Evolutionary conservation across 768 basidiomycete species (phyloP), one percentile per base, ranked within the genome.

Genomic region (Symmetrospora coprosmae): DNA sequence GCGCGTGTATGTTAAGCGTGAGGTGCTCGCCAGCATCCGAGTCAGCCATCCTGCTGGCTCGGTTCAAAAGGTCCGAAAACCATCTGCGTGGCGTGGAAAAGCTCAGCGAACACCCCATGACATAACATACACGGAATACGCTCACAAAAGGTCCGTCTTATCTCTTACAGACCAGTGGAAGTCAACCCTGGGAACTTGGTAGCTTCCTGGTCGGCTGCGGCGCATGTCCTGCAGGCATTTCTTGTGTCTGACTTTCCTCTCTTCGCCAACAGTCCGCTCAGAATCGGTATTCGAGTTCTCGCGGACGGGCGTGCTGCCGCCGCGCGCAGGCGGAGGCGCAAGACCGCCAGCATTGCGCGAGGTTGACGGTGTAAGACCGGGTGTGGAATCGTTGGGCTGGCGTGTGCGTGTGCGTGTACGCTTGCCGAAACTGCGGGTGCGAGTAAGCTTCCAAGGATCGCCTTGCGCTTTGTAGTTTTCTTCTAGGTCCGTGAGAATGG

Each of bases 361-460:
- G n/a, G n/a, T n/a, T n/a, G n/a, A n/a, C n/a, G n/a, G n/a, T n/a
- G n/a, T n/a, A n/a, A n/a, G n/a, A n/a, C n/a, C n/a, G n/a, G n/a
- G n/a, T n/a, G n/a, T n/a, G n/a, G n/a, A n/a, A n/a, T n/a, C n/a
- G n/a, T n/a, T n/a, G n/a, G n/a, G n/a, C n/a, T n/a, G n/a, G n/a
- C n/a, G 51, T 38, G n/a, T 21, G 34, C 30, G 40, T 43, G 40
- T 16, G 9, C 43, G 43, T 9, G 28, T 28, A 17, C 40, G 39
- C 7, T 37, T 58, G 28, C 43, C 30, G 43, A 58, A 58, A 9
- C 17, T 28, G 2, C 55, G 39, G 3, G 25, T 43, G 13, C 40
- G 55, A 33, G 55, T 58, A 46, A 58, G 55, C 55, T 46, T 58
- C 55, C 55, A 58, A 6, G 55, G 55, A 33, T 58, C 55, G 17